A percentile compares a stretch with the other conserved stretches of the same genome.
Conservation (phyloP, 2,329 filamentous ascomycete genomes). For the Septoria linicola region DNA sequence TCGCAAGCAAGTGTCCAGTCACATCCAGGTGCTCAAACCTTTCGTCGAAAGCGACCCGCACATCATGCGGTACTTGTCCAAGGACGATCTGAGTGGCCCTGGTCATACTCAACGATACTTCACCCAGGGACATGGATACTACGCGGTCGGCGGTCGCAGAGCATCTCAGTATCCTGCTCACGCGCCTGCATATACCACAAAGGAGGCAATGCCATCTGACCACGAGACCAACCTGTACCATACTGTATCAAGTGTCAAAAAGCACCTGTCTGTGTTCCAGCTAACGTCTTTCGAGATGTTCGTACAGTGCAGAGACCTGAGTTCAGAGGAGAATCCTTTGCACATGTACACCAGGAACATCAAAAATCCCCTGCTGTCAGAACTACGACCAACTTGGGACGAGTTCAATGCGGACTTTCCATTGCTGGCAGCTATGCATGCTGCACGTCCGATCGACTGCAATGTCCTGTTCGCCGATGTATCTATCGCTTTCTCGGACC, state of each 20-base stretch:
- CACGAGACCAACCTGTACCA: constrained; percentile 8
- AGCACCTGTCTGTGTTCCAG: constrained; percentile 30
- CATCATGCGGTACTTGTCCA: constrained; percentile 47
- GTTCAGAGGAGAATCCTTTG: constrained; percentile 23
- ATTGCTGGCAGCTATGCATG: constrained; percentile 29
- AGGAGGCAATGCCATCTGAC: neutral
- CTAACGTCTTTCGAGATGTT: constrained; percentile 44
- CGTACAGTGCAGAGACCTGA: constrained; percentile 37
- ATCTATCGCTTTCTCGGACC: constrained; percentile 43
- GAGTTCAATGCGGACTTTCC: constrained; percentile 38
- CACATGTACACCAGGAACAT: constrained; percentile 44
- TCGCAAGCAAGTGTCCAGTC: constrained; percentile 64
- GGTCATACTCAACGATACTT: constrained; percentile 16
- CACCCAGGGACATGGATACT: constrained; percentile 9
- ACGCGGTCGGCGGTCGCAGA: constrained; percentile 16
- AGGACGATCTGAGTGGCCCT: constrained; percentile 34
- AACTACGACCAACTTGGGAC: constrained; percentile 33
- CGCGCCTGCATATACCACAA: constrained; percentile 7
- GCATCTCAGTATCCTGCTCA: constrained; percentile 28
- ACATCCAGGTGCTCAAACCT: constrained; percentile 61
- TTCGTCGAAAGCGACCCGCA: constrained; percentile 54
- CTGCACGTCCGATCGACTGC: constrained; percentile 32
- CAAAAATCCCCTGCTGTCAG: constrained; percentile 32
- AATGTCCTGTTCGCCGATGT: constrained; percentile 45
- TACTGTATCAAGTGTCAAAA: constrained; percentile 24